Evolutionary conservation across 345 rosid species (phyloP).

Genomic region (Camelina neglecta): DNA sequence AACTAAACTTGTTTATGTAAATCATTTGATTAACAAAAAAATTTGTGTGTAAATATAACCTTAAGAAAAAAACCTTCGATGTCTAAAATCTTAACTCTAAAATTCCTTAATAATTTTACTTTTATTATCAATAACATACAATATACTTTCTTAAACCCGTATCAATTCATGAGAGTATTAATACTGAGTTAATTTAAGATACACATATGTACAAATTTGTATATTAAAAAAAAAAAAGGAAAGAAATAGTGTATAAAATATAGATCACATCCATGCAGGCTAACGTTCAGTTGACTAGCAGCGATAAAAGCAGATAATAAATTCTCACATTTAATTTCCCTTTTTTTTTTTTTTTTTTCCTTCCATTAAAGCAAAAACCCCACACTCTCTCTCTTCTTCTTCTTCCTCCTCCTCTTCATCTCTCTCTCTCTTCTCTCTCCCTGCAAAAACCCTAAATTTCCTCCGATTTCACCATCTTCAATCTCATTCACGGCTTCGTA

Average conservation of each 20-base stretch:
- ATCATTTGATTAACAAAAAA: not conserved
- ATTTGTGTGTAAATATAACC: too few relatives aligned
- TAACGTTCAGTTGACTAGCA: slow-evolving; percentile 74
- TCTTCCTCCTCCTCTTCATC: not conserved
- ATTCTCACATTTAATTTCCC: slow-evolving; percentile 36
- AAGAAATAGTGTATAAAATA: not conserved
- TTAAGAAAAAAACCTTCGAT: too few relatives aligned
- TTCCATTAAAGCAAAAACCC: slow-evolving; percentile 39
- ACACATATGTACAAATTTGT: not conserved
- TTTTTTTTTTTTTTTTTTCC: not conserved
- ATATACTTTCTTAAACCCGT: too few relatives aligned
- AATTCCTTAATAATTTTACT: too few relatives aligned
- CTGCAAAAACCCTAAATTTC: slow-evolving; percentile 52
- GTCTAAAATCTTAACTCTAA: not conserved
- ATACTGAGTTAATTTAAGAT: not conserved
- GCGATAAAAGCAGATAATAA: slow-evolving; percentile 49
- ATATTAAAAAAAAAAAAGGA: not conserved
- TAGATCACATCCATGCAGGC: slow-evolving; percentile 69
- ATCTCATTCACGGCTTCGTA: slow-evolving; percentile 26
- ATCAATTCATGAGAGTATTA: too few relatives aligned
- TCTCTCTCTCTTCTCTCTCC: not conserved
- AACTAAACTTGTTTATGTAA: not conserved
- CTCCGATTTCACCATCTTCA: slow-evolving; percentile 40
- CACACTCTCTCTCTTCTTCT: slow-evolving; percentile 16
- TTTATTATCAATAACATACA: too few relatives aligned